These are phyloP conservation scores for Hyaloscypha bicolor DNA, from an alignment of 495 filamentous ascomycete genomes.

Conservation along the genomic window DNA sequence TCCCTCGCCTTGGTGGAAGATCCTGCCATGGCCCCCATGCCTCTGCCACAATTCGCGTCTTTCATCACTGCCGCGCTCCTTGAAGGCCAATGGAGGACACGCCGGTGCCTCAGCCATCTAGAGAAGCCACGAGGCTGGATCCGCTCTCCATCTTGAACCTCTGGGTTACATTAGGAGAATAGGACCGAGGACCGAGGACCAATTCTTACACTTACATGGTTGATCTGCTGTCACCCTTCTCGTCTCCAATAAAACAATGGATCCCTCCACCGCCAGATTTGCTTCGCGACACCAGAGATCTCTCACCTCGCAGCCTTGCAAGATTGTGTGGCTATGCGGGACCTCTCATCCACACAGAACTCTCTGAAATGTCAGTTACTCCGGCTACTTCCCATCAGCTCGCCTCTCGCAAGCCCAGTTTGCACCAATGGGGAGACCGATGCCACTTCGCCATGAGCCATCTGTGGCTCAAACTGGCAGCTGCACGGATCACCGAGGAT, in stretches of 20 bases:
- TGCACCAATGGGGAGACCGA: constrained; percentile 17
- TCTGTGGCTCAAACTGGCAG: constrained; percentile 18
- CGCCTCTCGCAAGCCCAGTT: not conserved
- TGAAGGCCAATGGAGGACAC: constrained; percentile 22
- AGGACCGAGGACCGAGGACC: constrained; percentile 26
- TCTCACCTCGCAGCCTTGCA: constrained; percentile 12
- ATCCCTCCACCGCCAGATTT: constrained; percentile 16
- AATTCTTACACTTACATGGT: constrained; percentile 20
- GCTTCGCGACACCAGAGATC: constrained; percentile 13
- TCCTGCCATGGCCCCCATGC: not conserved
- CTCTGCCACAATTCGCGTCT: not conserved
- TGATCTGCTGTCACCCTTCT: constrained; percentile 5
- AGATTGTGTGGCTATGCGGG: constrained; percentile 23
- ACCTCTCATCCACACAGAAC: not conserved
- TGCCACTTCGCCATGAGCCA: constrained; percentile 4
- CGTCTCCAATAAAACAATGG: constrained; percentile 20
- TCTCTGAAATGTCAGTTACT: not conserved
- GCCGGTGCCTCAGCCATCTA: constrained; percentile 25
- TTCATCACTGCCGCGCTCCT: not conserved
- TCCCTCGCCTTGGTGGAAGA: not conserved
- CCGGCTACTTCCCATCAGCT: constrained; percentile 9
- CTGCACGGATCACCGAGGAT: constrained; percentile 12
- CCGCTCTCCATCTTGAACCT: not conserved
- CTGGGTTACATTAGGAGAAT: constrained; percentile 4
- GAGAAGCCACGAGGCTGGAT: constrained; percentile 13